Base-by-base conservation (phyloP, 768 basidiomycete species). In the Phlebiopsis flavidoalba region DNA sequence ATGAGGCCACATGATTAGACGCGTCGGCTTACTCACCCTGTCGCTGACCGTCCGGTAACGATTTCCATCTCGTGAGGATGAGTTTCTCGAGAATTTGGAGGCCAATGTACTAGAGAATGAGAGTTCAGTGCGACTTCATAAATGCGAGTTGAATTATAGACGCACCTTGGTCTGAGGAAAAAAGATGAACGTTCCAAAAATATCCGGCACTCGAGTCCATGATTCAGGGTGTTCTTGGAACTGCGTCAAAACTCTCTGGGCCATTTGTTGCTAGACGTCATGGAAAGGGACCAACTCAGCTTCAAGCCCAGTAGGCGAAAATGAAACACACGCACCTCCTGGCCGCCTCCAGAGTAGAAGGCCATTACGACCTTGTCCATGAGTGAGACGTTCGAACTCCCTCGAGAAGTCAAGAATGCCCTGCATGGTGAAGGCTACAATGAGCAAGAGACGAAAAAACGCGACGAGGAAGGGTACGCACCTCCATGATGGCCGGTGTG, bases 1-100 rank as follows among this genome's bases (percentile, higher is more conserved):
- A 56, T 31, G 26, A 55, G 31, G 37, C 1, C 4, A 8, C 8
- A 0, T 2, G 3, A 24, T 33, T 37, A 52, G 57, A 57, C 12
- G 46, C 14, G 54, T 37, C 35, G 57, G 50, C 40, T 50, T 59
- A 61, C 70, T 58, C 61, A 89, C 95, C 95, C 81, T 91, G 89
- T 66, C 95, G 82, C 71, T 99, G 95, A 19, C 91, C 93, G 56
- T 93, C 90, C 21, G 97, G 96, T 53, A 99, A 77, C 36, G 94
- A 90, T 77, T 94, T 95, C 97, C 97, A 99, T 66, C 94, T 82
- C 47, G 94, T 97, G 61, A 80, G 85, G 73, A 99, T 93, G 61
- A 99, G 80, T 76, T 89, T 98, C 76, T 98, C 97, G 37, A 99
- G 80, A 71, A 99, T 96, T 75, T 98, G 95, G 57, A 98, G 79